phyloP scores from a whole-genome alignment of 2,329 filamentous ascomycete species.

The Alternaria arbusti region DNA sequence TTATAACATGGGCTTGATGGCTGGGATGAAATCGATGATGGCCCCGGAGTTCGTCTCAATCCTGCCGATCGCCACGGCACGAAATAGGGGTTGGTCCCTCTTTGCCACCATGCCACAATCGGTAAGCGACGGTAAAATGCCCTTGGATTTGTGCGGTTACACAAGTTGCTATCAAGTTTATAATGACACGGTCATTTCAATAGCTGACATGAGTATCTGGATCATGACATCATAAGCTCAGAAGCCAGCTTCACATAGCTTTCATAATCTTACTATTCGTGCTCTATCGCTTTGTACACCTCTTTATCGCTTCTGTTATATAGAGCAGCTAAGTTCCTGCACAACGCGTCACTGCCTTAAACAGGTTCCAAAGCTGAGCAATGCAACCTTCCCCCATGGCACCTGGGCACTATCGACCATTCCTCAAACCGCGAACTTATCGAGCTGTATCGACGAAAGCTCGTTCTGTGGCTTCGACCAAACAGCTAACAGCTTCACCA shows the following conservation, averaged over 20 bases:
- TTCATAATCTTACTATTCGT: background rate
- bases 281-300: background rate
- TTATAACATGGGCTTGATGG: background rate
- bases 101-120: background rate
- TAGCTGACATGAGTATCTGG: background rate
- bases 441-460: background rate
- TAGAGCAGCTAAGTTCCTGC: background rate
- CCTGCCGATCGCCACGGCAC: background rate
- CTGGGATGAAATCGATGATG: background rate
- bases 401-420: background rate
- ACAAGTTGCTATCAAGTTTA: background rate
- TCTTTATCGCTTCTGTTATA: background rate
- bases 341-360: background rate
- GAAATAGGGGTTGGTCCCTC: background rate
- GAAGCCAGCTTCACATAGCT: background rate
- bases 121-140: background rate
- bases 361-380: background rate
- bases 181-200: background rate
- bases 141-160: background rate
- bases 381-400: background rate
- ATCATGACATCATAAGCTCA: background rate
- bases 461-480: background rate
- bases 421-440: background rate
- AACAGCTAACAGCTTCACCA: background rate
- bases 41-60: background rate